These are phyloP conservation scores for Citrus reticulata DNA, from an alignment of 345 rosid genomes.

Conservation along the genomic window DNA sequence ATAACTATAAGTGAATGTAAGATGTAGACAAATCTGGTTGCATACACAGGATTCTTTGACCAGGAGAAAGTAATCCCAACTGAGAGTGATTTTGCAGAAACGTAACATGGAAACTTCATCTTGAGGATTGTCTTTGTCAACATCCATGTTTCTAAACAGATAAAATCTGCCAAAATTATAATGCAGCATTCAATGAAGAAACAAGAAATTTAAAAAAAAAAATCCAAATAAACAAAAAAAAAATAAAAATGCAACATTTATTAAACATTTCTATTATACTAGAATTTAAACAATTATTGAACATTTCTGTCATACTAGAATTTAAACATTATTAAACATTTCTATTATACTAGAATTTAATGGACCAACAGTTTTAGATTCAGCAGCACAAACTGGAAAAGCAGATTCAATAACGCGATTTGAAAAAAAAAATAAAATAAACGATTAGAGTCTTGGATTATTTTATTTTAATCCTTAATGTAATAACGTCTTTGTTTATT, in stretches of 20 bases:
- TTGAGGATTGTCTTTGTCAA: constrained; percentile 19
- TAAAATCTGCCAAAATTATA: neutral
- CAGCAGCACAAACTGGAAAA: no score
- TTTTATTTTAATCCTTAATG: no score
- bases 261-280: no score
- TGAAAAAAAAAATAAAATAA: no score
- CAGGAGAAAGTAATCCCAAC: constrained; percentile 79
- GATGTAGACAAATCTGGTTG: neutral
- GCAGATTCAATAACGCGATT: no score
- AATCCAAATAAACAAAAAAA: neutral
- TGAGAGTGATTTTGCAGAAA: constrained; percentile 61
- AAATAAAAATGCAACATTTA: neutral
- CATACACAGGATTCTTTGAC: constrained; percentile 43
- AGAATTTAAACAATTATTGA: no score
- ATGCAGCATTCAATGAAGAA: neutral
- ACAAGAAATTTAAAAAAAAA: neutral
- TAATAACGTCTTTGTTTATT: no score
- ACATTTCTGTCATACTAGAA: no score
- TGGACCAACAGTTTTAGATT: no score
- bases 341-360: no score
- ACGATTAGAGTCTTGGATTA: no score
- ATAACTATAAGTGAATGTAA: neutral
- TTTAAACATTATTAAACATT: no score
- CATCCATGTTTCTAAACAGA: constrained; percentile 8
- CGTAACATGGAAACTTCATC: constrained; percentile 57